Conservation (phyloP, 2,329 filamentous ascomycete species). For the Cryphonectria parasitica region DNA sequence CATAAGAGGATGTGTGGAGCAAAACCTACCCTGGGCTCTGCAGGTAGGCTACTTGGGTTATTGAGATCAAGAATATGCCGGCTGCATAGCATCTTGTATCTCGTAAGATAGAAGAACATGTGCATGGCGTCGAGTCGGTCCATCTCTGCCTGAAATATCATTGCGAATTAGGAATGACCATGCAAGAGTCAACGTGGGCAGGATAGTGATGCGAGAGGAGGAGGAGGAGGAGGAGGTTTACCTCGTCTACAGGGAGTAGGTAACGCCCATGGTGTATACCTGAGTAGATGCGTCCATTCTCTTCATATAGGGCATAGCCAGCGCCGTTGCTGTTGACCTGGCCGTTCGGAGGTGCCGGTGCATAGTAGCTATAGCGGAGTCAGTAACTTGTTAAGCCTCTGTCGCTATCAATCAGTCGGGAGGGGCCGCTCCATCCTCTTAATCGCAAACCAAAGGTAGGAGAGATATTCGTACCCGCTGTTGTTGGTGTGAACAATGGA, state of each 20-base stretch:
- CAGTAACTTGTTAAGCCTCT: background rate
- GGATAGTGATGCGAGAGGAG: background rate
- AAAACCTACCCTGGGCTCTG: constrained; percentile 12
- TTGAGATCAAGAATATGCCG: constrained; percentile 15
- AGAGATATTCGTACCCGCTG: constrained; percentile 10
- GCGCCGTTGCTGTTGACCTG: background rate
- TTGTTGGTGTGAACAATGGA: background rate
- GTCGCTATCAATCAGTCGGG: too few relatives aligned
- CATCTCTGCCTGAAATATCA: constrained; percentile 50
- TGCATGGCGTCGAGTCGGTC: constrained; percentile 67
- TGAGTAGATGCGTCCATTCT: constrained; percentile 61
- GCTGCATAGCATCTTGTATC: constrained; percentile 34
- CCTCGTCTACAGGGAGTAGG: constrained; percentile 64
- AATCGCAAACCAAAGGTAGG: background rate
- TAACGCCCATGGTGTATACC: constrained; percentile 60
- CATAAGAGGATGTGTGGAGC: background rate
- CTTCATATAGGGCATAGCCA: constrained; percentile 33
- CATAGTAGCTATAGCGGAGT: constrained; percentile 6
- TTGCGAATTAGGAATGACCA: constrained; percentile 19
- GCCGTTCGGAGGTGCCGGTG: constrained; percentile 25
- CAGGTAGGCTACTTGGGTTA: background rate
- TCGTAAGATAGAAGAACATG: constrained; percentile 59
- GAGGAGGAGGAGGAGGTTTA: too few relatives aligned
- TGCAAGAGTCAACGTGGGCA: background rate
- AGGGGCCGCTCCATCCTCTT: too few relatives aligned